Evolutionary conservation across 768 basidiomycete genomes (phyloP), one percentile per base, ranked within the genome.

Genomic region (Collybiopsis confluens): DNA sequence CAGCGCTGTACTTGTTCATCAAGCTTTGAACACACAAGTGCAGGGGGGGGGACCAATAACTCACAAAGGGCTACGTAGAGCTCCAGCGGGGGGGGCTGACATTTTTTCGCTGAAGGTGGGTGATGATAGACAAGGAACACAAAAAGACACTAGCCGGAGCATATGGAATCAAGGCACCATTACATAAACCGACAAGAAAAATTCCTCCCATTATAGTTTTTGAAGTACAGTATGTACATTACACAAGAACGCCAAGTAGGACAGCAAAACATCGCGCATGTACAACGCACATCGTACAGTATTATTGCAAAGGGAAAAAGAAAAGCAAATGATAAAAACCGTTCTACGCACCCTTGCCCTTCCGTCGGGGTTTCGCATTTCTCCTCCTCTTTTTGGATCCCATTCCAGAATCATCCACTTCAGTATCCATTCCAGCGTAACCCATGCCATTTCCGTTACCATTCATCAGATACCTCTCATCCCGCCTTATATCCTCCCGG

Each of bases 1-100:
- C 68, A 3, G 90, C 80, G 10, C 86, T 88, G 67, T 64, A 20
- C 8, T 4, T 15, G 30, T 28, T 15, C n/a, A 23, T 1, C 15
- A n/a, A 6, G 33, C 2, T 2, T 18, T 42, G 20, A n/a, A n/a
- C n/a, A n/a, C n/a, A n/a, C n/a, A n/a, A n/a, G n/a, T n/a, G n/a
- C n/a, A n/a, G n/a, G n/a, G n/a, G n/a, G n/a, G n/a, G n/a, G n/a
- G n/a, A n/a, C n/a, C n/a, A 18, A 35, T 35, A 1, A 38, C 47
- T 48, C 16, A 48, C 47, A 48, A 35, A 21, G 47, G 47, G 18
- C 47, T 48, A 2, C 47, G 47, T n/a, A 48, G 35, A 36, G 47
- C 47, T 36, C 18, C 35, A 13, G 33, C 47, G 33, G 47, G 47
- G 20, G 47, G 35, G 15, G n/a, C 35, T 11, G 47, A 48, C 47